phyloP scores from a whole-genome alignment of 1,284 basidiomycete genomes.

The Schizophyllum amplum region DNA sequence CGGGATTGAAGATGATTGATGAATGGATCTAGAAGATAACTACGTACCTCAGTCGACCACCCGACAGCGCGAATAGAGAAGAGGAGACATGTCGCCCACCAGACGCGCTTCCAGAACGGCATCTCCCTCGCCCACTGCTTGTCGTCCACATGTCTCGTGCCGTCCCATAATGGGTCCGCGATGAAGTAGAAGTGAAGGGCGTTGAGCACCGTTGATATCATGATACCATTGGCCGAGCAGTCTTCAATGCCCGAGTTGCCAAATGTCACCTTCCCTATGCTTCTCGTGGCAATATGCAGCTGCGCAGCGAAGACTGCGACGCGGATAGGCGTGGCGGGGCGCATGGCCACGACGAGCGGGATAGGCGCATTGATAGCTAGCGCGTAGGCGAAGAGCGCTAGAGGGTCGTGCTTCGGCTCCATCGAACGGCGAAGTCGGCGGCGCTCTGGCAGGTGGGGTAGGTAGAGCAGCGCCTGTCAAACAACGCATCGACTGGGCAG shows the following conservation, averaged over 20 bases:
- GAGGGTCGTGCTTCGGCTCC: too few relatives aligned
- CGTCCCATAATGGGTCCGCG: neutral
- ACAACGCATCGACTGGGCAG: too few relatives aligned
- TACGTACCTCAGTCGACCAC: neutral
- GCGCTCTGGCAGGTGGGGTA: too few relatives aligned
- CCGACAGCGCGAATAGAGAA: conserved; percentile 5
- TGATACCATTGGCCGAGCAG: neutral
- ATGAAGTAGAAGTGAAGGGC: neutral
- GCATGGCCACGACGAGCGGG: neutral
- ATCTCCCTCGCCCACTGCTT: neutral
- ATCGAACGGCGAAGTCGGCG: too few relatives aligned
- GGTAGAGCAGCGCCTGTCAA: too few relatives aligned
- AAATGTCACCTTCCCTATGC: too few relatives aligned
- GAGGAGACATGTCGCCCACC: conserved; percentile 2
- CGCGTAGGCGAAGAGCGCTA: too few relatives aligned
- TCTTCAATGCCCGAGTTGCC: too few relatives aligned
- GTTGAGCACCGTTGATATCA: neutral
- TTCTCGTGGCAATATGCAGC: neutral
- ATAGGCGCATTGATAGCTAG: too few relatives aligned
- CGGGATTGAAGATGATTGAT: neutral
- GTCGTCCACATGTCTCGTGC: neutral
- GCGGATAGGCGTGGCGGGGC: neutral
- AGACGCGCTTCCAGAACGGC: neutral
- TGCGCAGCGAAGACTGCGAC: neutral
- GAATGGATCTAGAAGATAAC: neutral